Percentiles rank a stretch among this genome's conserved stretches.
Conservation (phyloP, 164 flowering plant genomes). For the Dillenia suffruticosa region DNA sequence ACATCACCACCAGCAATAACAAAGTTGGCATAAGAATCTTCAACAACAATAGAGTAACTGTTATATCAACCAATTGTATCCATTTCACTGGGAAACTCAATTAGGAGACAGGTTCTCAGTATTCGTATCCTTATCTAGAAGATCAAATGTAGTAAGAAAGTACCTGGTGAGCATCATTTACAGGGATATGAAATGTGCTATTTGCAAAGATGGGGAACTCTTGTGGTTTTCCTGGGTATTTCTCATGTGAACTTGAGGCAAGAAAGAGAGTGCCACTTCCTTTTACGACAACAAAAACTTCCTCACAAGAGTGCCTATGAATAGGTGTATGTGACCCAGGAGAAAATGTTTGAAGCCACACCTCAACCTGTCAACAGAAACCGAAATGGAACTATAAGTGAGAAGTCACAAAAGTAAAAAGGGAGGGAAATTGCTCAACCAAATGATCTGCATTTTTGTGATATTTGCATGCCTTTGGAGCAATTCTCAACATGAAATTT, state of each 20-base stretch:
- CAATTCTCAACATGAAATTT: no score
- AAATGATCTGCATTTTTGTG: no score
- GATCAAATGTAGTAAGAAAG: no score
- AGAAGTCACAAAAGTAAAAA: not conserved
- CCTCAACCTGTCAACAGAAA: constrained; percentile 50
- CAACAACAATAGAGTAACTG: no score
- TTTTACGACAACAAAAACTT: constrained; percentile 77
- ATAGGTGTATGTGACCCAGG: constrained; percentile 83
- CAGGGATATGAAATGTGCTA: constrained; percentile 83
- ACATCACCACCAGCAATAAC: no score
- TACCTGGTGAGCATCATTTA: constrained; percentile 96
- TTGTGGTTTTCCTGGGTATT: constrained; percentile 70
- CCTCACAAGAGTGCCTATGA: constrained; percentile 97
- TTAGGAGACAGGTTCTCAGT: no score
- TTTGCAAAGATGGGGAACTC: constrained; percentile 57
- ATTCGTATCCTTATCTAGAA: no score
- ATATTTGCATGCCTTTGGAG: no score
- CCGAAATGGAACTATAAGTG: not conserved
- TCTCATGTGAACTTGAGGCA: constrained; percentile 56
- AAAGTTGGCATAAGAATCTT: no score
- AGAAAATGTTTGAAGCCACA: constrained; percentile 92
- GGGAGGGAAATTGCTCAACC: not conserved
- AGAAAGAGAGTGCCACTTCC: constrained; percentile 84
- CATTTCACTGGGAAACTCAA: no score
- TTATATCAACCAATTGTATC: no score